These are phyloP conservation scores for Xylariaceae sp. DNA, from an alignment of 2,329 filamentous ascomycete species.

Conservation along the genomic window DNA sequence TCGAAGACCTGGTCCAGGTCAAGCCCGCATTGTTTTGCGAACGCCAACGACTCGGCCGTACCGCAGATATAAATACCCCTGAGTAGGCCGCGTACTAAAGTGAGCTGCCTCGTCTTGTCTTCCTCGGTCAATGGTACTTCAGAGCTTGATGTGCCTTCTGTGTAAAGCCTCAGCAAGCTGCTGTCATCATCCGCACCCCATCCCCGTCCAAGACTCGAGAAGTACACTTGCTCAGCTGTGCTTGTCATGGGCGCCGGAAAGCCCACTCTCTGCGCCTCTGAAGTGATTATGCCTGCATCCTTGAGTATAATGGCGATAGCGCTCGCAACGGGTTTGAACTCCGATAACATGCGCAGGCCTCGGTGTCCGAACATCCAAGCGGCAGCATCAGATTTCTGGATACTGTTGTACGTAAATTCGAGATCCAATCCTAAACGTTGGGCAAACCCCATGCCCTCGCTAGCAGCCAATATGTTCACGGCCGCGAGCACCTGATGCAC, in stretches of 20 bases:
- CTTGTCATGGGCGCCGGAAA: constrained; percentile 59
- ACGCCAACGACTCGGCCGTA: constrained; percentile 40
- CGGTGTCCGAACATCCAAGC: constrained; percentile 61
- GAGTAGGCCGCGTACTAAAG: constrained; percentile 37
- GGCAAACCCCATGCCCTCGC: constrained; percentile 57
- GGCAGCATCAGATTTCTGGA: constrained; percentile 46
- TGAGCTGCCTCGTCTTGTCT: constrained; percentile 37
- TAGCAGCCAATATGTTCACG: constrained; percentile 56
- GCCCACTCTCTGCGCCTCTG: constrained; percentile 51
- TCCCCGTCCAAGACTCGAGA: constrained; percentile 53
- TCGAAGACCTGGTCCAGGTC: constrained; percentile 43
- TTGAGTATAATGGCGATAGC: constrained; percentile 57
- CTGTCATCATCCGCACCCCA: constrained; percentile 44
- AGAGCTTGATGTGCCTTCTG: constrained; percentile 34
- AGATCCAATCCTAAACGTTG: constrained; percentile 49
- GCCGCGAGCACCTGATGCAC: constrained; percentile 59
- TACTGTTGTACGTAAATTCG: constrained; percentile 36
- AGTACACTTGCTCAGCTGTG: constrained; percentile 60
- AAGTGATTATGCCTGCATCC: constrained; percentile 62
- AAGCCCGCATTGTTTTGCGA: constrained; percentile 37
- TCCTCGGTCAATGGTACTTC: constrained; percentile 26
- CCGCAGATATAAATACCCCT: constrained; percentile 41
- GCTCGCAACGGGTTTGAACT: constrained; percentile 51
- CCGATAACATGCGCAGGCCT: constrained; percentile 48
- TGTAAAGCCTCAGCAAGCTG: constrained; percentile 40